Evolutionary conservation across 2,329 filamentous ascomycete genomes (phyloP), one percentile per base, ranked within the genome.

Genomic region (Penicillium sp.): DNA sequence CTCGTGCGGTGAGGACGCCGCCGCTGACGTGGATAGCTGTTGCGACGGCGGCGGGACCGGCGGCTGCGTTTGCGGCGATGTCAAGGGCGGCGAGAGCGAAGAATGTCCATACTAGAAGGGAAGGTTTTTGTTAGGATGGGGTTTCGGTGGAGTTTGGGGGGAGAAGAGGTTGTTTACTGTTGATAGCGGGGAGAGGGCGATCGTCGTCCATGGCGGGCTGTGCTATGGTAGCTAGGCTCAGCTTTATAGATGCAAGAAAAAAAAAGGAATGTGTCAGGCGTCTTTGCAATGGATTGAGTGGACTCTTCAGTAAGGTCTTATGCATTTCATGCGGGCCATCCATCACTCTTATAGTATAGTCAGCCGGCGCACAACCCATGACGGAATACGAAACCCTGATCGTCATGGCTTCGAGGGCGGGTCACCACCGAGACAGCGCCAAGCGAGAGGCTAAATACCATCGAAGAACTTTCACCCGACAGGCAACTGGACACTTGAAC

Each of bases 71-170:
- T 30, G 42, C 60, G 50, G 63, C 65, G 15, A 66, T 47, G 19
- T 66, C 65, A 22, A 66, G 58, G 15, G 60, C 63, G 4, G 65
- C 65, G 3, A 66, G 63, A 19, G 63, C 63, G 38, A 66, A 65
- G 38, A 66, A 66, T 2, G 38, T 53, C 58, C 63, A 63, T 53
- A 66, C 65, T 66, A 47, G 3, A 40, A 5, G n/a, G 6, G 24
- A n/a, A 4, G 15, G 8, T 12, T 1, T 51, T 2, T 35, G 3
- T 47, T 38, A 17, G 17, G 30, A 15, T 63, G 44, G 26, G 38
- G 24, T 40, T 12, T 15, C 30, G 22, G 10, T 35, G 28, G 8
- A 12, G 17, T 33, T 28, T 15, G 13, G 2, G 5, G 17, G 24
- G 33, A 13, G 15, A 2, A 33, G 56, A 30, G 10, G n/a, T 9